Percentiles rank a stretch among this genome's conserved stretches.
These are phyloP conservation scores for Apophysomyces variabilis DNA, from an alignment of 371 early-diverging fungal species.

Conservation along the genomic window DNA sequence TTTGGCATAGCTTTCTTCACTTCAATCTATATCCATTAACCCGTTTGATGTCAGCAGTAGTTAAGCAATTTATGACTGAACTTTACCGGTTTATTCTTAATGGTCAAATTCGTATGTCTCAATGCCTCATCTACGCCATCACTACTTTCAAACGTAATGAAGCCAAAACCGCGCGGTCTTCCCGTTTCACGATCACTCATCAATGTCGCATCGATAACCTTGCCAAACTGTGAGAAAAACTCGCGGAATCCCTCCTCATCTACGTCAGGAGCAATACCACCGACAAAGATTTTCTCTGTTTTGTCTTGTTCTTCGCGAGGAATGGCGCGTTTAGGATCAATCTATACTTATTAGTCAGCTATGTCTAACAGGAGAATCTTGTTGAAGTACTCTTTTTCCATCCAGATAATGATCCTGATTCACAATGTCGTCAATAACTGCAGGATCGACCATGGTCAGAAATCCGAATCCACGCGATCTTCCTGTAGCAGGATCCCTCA, in stretches of 20 bases:
- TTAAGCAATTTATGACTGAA: neutral
- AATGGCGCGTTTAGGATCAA: slow-evolving; percentile 90
- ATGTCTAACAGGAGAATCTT: neutral
- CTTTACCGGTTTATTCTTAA: slow-evolving; percentile 63
- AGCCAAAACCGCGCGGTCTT: slow-evolving; percentile 82
- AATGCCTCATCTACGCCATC: slow-evolving; percentile 68
- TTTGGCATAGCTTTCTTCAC: slow-evolving; percentile 73
- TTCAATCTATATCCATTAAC: slow-evolving; percentile 53
- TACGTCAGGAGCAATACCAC: slow-evolving; percentile 82
- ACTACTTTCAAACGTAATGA: slow-evolving; percentile 76
- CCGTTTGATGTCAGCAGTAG: neutral
- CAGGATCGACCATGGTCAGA: slow-evolving; percentile 76
- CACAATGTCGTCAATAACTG: slow-evolving; percentile 73
- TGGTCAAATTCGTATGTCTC: slow-evolving; percentile 48
- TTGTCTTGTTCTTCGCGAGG: slow-evolving; percentile 80
- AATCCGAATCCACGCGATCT: slow-evolving; percentile 93
- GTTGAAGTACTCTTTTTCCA: slow-evolving; percentile 74
- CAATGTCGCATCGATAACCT: slow-evolving; percentile 75
- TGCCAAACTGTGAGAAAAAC: slow-evolving; percentile 78
- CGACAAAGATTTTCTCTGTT: slow-evolving; percentile 91
- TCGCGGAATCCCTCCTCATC: slow-evolving; percentile 83
- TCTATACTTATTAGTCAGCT: slow-evolving; percentile 44
- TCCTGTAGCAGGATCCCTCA: slow-evolving; percentile 81
- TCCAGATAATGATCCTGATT: slow-evolving; percentile 78
- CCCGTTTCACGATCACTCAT: slow-evolving; percentile 83